Base-by-base conservation (phyloP, 2,329 filamentous ascomycete species). In the Fusarium coicis region DNA sequence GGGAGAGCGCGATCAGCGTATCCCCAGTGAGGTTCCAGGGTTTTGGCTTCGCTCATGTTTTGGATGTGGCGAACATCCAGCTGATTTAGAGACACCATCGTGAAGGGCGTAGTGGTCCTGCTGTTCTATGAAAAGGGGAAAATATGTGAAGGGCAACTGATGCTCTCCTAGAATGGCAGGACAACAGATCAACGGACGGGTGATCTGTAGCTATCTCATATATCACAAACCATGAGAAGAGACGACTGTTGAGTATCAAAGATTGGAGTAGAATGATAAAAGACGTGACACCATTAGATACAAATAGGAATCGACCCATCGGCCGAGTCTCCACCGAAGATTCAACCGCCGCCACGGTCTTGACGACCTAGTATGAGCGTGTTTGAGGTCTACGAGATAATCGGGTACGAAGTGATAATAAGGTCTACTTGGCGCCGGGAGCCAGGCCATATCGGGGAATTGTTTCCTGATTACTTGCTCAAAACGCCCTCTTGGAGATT, bases 1-100 rank as follows among this genome's bases (percentile, higher is more conserved):
- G 85, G 85, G 7, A 87, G 46, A 1, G 83, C 80, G 30, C 85
- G 83, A 71, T 82, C 80, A n/a, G 80, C 81, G 63, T 86, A 87
- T 47, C 85, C 85, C 85, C 85, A 87, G 75, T 87, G 84, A 42
- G 79, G 80, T 61, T 84, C 79, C 19, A 83, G 63, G n/a, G 64
- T 58, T 34, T 73, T 72, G n/a, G 80, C 83, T 16, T 80, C 79
- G 34, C 73, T 80, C 66, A 81, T 80, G 64, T 86, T 82, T 69
- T 86, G 85, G 66, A 86, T 85, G 70, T 85, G 84, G 32, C 79
- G 78, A 69, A 74, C 73, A 65, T 49, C 71, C 68, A 79, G 67
- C 59, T 74, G 64, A 52, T 66, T 68, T 34, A 75, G 50, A 43
- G 74, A 63, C 63, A 59, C 66, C 72, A 74, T 78, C 44, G 52